Conservation (phyloP, 75 land plant genomes). For the Pinus taeda region DNA sequence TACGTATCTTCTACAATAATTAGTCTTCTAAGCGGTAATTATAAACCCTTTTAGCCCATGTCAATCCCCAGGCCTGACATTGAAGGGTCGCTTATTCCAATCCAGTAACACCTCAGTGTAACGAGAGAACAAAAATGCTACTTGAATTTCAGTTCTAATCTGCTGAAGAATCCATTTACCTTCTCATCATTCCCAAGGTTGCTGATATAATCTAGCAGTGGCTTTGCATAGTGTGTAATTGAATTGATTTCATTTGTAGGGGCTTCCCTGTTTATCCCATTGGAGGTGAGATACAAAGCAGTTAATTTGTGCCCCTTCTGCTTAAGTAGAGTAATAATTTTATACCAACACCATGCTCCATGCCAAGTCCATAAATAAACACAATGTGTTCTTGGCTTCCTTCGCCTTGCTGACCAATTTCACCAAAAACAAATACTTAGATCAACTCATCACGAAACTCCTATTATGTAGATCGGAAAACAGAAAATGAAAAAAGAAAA, state of each 20-base stretch:
- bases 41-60: no score
- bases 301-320: constrained; percentile 18
- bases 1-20: no score
- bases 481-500: no score
- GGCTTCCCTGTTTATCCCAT: constrained; percentile 18
- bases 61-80: no score
- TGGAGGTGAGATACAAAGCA: constrained; percentile 31
- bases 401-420: background rate
- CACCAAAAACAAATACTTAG: background rate
- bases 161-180: background rate
- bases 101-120: no score
- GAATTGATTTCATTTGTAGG: constrained; percentile 11
- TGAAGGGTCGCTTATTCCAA: no score
- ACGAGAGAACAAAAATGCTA: no score
- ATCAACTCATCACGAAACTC: background rate
- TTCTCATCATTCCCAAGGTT: constrained; percentile 1
- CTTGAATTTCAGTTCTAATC: no score
- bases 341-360: constrained; percentile 46
- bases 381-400: constrained; percentile 21
- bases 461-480: background rate
- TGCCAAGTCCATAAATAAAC: constrained; percentile 34
- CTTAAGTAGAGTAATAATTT: constrained; percentile 21
- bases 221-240: background rate
- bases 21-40: no score
- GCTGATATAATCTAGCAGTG: background rate